phyloP scores from a whole-genome alignment of 2,329 filamentous ascomycete genomes.

The Stagonosporopsis rhizophila region DNA sequence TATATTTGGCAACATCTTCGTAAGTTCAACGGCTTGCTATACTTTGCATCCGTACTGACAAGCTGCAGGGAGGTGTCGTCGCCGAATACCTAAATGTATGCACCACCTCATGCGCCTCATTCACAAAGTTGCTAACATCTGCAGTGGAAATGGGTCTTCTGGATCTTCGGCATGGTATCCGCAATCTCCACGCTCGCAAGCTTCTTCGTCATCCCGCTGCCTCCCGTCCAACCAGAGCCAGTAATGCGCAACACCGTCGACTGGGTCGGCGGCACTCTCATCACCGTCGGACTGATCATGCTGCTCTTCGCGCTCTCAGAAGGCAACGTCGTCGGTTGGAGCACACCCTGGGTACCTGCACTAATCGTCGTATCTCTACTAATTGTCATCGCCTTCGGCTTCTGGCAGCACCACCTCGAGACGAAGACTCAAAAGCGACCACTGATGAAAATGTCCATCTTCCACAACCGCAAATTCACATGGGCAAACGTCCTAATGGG shows the following conservation, averaged over 20 bases:
- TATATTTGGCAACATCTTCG: conserved; percentile 69
- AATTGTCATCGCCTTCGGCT: conserved; percentile 63
- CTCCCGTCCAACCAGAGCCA: conserved; percentile 45
- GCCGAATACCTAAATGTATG: conserved; percentile 57
- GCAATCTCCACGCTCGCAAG: conserved; percentile 64
- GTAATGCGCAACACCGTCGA: conserved; percentile 61
- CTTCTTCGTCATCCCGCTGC: conserved; percentile 66
- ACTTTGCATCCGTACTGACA: conserved; percentile 4
- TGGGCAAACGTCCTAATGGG: conserved; percentile 71
- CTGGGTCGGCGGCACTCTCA: conserved; percentile 69
- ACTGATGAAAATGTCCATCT: conserved; percentile 72
- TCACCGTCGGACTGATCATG: conserved; percentile 68
- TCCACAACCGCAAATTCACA: conserved; percentile 65
- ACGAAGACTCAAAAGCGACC: conserved; percentile 59
- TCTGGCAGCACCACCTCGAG: conserved; percentile 69
- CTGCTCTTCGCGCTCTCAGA: conserved; percentile 73
- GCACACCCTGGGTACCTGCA: conserved; percentile 66
- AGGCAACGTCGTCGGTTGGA: conserved; percentile 74
- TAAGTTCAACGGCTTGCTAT: conserved; percentile 2
- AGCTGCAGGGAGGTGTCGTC: conserved; percentile 62
- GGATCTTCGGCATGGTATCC: conserved; percentile 67
- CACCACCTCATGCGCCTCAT: neutral
- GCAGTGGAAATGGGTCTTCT: conserved; percentile 51
- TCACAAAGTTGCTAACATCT: neutral
- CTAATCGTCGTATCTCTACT: conserved; percentile 66